Conservation (phyloP, 1,284 basidiomycete species). For the Puccinia triticina region DNA sequence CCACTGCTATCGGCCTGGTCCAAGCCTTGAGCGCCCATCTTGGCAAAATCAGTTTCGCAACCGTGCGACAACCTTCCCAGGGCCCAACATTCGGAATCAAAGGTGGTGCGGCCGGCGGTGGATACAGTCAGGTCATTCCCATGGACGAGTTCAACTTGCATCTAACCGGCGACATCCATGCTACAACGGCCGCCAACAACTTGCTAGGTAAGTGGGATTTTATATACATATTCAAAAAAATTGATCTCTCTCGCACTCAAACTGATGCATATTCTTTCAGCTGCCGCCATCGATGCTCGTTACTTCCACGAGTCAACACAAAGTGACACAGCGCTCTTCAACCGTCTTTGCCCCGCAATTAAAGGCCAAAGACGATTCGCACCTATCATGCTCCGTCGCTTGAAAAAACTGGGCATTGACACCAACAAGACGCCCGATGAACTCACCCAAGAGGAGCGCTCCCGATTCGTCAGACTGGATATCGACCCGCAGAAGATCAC, state of each 20-base stretch:
- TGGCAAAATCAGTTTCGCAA: constrained; percentile 88
- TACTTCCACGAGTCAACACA: constrained; percentile 98
- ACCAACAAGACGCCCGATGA: constrained; percentile 76
- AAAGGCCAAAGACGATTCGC: constrained; percentile 95
- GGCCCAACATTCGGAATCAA: constrained; percentile 99
- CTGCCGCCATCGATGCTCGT: constrained; percentile 92
- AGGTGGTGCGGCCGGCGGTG: constrained; percentile 96
- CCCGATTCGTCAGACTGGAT: constrained; percentile 85
- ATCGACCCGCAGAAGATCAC: constrained; percentile 90
- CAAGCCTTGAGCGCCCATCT: constrained; percentile 96
- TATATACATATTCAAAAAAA: not conserved
- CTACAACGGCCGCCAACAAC: constrained; percentile 97
- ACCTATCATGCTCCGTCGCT: constrained; percentile 91
- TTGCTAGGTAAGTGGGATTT: constrained; percentile 69
- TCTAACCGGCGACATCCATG: constrained; percentile 96
- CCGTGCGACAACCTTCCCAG: constrained; percentile 98
- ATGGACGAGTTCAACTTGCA: constrained; percentile 99
- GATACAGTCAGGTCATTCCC: constrained; percentile 98
- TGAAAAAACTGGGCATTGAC: constrained; percentile 91
- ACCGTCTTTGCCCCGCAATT: constrained; percentile 85
- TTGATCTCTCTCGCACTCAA: constrained; percentile 14
- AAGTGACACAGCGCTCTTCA: constrained; percentile 90
- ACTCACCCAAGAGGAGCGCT: constrained; percentile 88
- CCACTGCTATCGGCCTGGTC: constrained; percentile 94
- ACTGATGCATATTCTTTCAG: constrained; percentile 61